These are phyloP conservation scores for Phytophthora meadii DNA, from an alignment of 352 stramenopile species.

Conservation along the genomic window DNA sequence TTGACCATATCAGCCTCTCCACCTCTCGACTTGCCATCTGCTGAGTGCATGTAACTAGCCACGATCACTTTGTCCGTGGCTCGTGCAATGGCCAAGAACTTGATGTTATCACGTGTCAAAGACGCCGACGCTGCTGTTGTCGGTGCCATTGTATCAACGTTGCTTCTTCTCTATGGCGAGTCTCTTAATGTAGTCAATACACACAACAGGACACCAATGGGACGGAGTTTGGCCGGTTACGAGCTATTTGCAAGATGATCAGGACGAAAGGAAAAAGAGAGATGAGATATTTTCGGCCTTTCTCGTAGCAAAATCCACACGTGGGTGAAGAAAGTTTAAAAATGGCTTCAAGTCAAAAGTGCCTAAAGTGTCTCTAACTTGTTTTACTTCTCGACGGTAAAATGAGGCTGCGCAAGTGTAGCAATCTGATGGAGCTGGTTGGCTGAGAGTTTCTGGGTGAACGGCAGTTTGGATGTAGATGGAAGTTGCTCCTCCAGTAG, in stretches of 20 bases:
- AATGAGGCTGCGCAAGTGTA: conserved; percentile 37
- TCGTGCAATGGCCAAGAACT: conserved; percentile 84
- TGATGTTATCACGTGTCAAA: conserved; percentile 82
- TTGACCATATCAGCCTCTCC: conserved; percentile 61
- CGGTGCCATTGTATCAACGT: conserved; percentile 20
- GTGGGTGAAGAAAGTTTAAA: conserved; percentile 15
- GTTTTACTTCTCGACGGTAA: conserved; percentile 43
- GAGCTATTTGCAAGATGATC: neutral
- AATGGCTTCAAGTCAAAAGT: conserved; percentile 3
- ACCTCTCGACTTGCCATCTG: conserved; percentile 42
- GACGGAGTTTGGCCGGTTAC: conserved; percentile 17
- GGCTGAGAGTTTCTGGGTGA: conserved; percentile 41
- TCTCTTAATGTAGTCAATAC: conserved; percentile 22
- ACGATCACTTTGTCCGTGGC: conserved; percentile 85
- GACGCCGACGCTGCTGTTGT: conserved; percentile 35
- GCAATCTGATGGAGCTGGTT: conserved; percentile 51
- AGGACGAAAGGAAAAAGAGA: conserved; percentile 1
- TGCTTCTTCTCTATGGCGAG: conserved; percentile 20
- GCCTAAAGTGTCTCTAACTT: neutral
- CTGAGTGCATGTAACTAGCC: conserved; percentile 77
- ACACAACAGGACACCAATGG: conserved; percentile 12
- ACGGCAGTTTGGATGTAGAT: conserved; percentile 41
- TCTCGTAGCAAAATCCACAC: conserved; percentile 34
- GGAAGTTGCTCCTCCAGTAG: conserved; percentile 72
- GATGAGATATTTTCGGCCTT: conserved; percentile 34